A percentile compares a stretch with the other conserved stretches of the same genome.
phyloP scores from a whole-genome alignment of 768 basidiomycete species.

The Baorangia bicolor region DNA sequence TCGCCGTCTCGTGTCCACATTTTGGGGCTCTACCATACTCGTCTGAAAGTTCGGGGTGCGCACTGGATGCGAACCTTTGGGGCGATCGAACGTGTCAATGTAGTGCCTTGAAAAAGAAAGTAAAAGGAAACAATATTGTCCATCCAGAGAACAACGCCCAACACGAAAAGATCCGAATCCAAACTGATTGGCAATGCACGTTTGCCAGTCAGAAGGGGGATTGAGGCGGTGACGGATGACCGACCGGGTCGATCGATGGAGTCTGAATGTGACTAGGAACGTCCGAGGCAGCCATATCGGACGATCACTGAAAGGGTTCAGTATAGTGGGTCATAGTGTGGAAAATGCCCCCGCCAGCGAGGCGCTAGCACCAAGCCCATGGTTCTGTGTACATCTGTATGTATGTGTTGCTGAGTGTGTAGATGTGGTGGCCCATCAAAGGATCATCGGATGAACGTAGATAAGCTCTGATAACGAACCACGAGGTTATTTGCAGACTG shows the following conservation, averaged over 20 bases:
- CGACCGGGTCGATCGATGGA: background rate
- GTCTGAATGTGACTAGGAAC: background rate
- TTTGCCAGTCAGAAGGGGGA: background rate
- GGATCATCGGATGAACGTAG: background rate
- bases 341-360: background rate
- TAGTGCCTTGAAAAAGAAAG: background rate
- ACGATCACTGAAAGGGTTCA: constrained; percentile 3
- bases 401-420: background rate
- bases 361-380: background rate
- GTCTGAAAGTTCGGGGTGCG: background rate
- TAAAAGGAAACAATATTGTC: constrained; percentile 3
- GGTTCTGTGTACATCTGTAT: constrained; percentile 1
- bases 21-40: background rate
- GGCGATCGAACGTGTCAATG: constrained; percentile 3
- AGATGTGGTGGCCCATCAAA: background rate
- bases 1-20: background rate
- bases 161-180: background rate
- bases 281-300: constrained; percentile 11
- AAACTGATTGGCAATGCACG: constrained; percentile 11
- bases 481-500: constrained; percentile 7
- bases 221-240: background rate
- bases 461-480: constrained; percentile 21
- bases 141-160: background rate
- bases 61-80: background rate
- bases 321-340: background rate